Evolutionary conservation across 2,329 filamentous ascomycete species (phyloP).

Genomic region (Acrodontium crateriforme): DNA sequence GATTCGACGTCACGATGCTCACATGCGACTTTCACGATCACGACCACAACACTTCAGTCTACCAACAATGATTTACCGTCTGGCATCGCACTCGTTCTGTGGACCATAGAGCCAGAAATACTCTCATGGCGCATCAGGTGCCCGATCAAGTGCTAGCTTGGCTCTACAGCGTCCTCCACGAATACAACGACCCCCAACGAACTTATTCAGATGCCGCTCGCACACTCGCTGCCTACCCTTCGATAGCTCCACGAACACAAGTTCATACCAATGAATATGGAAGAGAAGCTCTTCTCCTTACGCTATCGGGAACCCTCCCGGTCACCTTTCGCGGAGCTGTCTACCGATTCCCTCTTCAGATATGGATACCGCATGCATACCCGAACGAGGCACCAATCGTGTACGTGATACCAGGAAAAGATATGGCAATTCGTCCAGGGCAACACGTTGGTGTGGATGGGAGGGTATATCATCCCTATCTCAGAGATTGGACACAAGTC

Average conservation of each 20-base stretch:
- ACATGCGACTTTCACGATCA: no score
- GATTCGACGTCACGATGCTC: no score
- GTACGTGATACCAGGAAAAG: slow-evolving; percentile 77
- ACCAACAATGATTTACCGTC: no score
- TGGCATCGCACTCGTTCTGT: no score
- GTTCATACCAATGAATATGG: slow-evolving; percentile 94
- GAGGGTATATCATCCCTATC: slow-evolving; percentile 86
- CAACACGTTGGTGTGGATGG: slow-evolving; percentile 93
- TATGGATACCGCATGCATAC: slow-evolving; percentile 91
- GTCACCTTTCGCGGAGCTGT: slow-evolving; percentile 76
- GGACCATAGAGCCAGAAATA: no score
- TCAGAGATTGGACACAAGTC: slow-evolving; percentile 76
- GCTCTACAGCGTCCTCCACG: slow-evolving; percentile 75
- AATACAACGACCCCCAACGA: slow-evolving; percentile 85
- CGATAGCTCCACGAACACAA: slow-evolving; percentile 74
- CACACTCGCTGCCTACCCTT: slow-evolving; percentile 63
- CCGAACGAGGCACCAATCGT: slow-evolving; percentile 72
- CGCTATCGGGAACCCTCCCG: slow-evolving; percentile 78
- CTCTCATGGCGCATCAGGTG: no score
- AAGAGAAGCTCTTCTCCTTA: slow-evolving; percentile 69
- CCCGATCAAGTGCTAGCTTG: slow-evolving; percentile 86
- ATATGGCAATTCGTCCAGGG: slow-evolving; percentile 79
- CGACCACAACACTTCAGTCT: no score
- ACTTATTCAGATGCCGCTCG: slow-evolving; percentile 86
- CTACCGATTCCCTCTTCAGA: slow-evolving; percentile 78